Conservation (phyloP, 495 filamentous ascomycete species). For the Hypoxylon subgilvum region DNA sequence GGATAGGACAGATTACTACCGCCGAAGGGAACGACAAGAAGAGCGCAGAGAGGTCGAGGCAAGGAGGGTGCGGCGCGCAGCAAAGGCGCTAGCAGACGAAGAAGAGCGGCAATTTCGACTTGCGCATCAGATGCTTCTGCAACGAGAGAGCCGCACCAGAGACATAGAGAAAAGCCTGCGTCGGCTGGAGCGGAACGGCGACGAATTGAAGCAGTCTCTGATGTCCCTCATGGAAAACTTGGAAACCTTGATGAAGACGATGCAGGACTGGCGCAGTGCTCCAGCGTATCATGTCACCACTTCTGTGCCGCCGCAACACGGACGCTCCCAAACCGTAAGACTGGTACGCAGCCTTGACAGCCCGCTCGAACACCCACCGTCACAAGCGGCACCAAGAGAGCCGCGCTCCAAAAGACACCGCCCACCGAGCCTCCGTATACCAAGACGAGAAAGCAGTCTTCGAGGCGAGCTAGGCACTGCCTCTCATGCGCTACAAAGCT, state of each 20-base stretch:
- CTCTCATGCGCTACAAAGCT: too few species aligned
- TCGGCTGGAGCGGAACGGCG: constrained; percentile 41
- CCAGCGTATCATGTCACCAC: neutral
- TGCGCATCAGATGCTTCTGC: constrained; percentile 33
- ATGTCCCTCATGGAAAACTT: constrained; percentile 44
- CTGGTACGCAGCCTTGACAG: constrained; percentile 5
- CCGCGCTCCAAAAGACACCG: neutral
- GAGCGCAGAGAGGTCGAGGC: constrained; percentile 26
- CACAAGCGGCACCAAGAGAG: neutral
- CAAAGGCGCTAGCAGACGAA: constrained; percentile 22
- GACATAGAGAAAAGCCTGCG: constrained; percentile 47
- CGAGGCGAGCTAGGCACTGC: neutral
- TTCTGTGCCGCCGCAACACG: neutral
- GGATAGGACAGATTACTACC: constrained; percentile 23
- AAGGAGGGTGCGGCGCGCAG: constrained; percentile 12
- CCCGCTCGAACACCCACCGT: neutral
- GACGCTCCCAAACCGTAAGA: constrained; percentile 14
- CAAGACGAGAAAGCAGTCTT: neutral
- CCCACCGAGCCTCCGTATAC: neutral
- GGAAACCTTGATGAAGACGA: constrained; percentile 23
- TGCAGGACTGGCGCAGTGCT: constrained; percentile 5
- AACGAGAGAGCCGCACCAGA: constrained; percentile 37
- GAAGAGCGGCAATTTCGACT: constrained; percentile 22
- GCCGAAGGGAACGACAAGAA: constrained; percentile 19
- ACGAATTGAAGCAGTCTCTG: constrained; percentile 41